Evolutionary conservation across 2,329 filamentous ascomycete species (phyloP).

Genomic region (Aspergillus ibericus): DNA sequence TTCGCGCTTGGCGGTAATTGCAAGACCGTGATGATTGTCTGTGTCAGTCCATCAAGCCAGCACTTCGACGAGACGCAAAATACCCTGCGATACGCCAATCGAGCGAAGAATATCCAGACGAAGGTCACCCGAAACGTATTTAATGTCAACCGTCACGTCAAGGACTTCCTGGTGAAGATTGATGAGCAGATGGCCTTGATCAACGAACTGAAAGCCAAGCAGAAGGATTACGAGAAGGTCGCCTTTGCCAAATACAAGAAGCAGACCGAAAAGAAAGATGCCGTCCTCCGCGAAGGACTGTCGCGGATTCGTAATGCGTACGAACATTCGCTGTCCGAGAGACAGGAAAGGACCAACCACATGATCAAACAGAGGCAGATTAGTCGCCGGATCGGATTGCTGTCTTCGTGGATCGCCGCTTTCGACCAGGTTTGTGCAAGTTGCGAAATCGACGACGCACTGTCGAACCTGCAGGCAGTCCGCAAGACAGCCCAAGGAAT

Average conservation of each 20-base stretch:
- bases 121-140: conserved; percentile 99
- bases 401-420: conserved; percentile 90
- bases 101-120: conserved; percentile 98
- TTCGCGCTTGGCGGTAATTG: conserved; percentile 98
- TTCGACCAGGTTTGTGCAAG: conserved; percentile 81
- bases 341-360: conserved; percentile 73
- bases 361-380: conserved; percentile 82
- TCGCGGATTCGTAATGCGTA: conserved; percentile 78
- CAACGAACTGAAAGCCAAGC: conserved; percentile 89
- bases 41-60: conserved; percentile 90
- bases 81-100: conserved; percentile 92
- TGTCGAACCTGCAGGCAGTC: conserved; percentile 69
- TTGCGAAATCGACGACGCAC: conserved; percentile 65
- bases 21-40: conserved; percentile 99
- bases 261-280: conserved; percentile 80
- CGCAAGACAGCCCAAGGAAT: conserved; percentile 88
- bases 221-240: conserved; percentile 79
- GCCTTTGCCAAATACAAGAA: conserved; percentile 90
- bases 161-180: conserved; percentile 98
- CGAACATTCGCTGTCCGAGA: conserved; percentile 73
- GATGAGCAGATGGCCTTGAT: conserved; percentile 98
- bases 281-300: conserved; percentile 73
- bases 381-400: conserved; percentile 77
- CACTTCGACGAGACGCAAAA: conserved; percentile 99
- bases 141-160: conserved; percentile 98